phyloP scores from a whole-genome alignment of 2,329 filamentous ascomycete genomes.

The Erysiphe pulchra region DNA sequence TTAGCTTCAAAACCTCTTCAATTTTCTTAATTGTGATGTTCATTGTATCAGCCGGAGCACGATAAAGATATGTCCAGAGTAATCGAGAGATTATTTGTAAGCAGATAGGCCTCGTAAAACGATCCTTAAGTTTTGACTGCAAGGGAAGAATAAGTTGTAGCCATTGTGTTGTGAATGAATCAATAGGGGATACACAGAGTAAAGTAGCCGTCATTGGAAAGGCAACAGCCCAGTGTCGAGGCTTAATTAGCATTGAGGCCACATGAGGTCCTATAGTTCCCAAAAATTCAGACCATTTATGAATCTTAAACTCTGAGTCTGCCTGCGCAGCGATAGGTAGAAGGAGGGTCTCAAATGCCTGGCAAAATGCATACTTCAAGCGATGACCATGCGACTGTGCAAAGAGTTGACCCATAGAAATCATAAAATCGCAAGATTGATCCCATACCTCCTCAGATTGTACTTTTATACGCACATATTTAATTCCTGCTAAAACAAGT shows the following conservation, averaged over 20 bases:
- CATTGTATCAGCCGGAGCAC: conserved; percentile 42
- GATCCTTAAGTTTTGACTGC: conserved; percentile 64
- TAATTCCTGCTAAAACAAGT: conserved; percentile 74
- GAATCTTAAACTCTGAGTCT: conserved; percentile 47
- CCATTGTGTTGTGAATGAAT: conserved; percentile 71
- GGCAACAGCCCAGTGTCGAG: conserved; percentile 70
- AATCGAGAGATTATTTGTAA: conserved; percentile 75
- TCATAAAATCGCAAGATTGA: conserved; percentile 71
- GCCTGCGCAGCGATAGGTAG: conserved; percentile 68
- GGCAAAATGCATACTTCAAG: conserved; percentile 85
- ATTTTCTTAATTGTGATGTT: conserved; percentile 49
- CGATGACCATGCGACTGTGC: conserved; percentile 62
- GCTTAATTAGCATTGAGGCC: conserved; percentile 67
- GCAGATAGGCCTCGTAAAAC: conserved; percentile 49
- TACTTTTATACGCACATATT: conserved; percentile 55
- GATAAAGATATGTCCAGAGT: conserved; percentile 85
- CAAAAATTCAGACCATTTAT: conserved; percentile 72
- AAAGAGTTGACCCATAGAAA: conserved; percentile 58
- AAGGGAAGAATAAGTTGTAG: conserved; percentile 52
- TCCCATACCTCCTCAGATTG: conserved; percentile 55
- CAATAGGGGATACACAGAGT: conserved; percentile 65
- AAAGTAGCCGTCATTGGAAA: conserved; percentile 74
- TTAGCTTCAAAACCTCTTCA: conserved; percentile 67
- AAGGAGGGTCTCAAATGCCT: conserved; percentile 66
- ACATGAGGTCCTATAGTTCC: conserved; percentile 54